Evolutionary conservation across 2,329 filamentous ascomycete genomes (phyloP).

Genomic region (Ceratocystis harringtonii): DNA sequence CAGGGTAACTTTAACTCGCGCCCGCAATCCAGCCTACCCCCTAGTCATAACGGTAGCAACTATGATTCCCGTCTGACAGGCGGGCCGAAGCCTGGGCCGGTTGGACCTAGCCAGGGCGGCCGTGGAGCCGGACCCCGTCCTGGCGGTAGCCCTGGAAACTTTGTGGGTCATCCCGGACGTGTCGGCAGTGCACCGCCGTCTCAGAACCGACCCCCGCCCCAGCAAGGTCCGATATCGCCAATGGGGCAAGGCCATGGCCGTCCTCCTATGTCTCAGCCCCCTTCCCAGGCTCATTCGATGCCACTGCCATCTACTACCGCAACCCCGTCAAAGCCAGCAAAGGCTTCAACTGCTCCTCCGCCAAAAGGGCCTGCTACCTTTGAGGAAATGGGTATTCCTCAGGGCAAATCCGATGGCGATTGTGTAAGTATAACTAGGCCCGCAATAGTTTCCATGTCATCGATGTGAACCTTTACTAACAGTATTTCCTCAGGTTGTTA

Average conservation of each 20-base stretch:
- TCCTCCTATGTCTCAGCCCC: slow-evolving; percentile 20
- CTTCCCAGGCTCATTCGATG: slow-evolving; percentile 17
- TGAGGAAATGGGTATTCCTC: slow-evolving; percentile 92
- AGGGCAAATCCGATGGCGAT: slow-evolving; percentile 69
- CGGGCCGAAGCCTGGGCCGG: slow-evolving; percentile 18
- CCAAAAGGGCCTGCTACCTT: slow-evolving; percentile 85
- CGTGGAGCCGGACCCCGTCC: slow-evolving; percentile 19
- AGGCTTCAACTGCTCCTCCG: slow-evolving; percentile 31
- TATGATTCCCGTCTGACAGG: slow-evolving; percentile 29
- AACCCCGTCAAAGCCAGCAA: slow-evolving; percentile 26
- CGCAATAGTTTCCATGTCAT: too few species aligned
- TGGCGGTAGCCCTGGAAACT: slow-evolving; percentile 20
- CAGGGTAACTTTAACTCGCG: slow-evolving; percentile 15
- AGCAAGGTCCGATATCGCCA: slow-evolving; percentile 17
- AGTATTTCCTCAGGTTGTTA: neutral
- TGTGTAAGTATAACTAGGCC: slow-evolving; percentile 49
- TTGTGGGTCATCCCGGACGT: slow-evolving; percentile 19
- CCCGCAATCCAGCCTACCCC: slow-evolving; percentile 13
- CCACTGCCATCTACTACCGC: slow-evolving; percentile 18
- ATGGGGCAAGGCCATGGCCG: slow-evolving; percentile 21
- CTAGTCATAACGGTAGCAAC: slow-evolving; percentile 23
- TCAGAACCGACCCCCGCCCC: slow-evolving; percentile 4
- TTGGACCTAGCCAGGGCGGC: slow-evolving; percentile 19
- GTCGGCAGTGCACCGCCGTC: slow-evolving; percentile 28
- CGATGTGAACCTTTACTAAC: neutral